phyloP scores from a whole-genome alignment of 2,329 filamentous ascomycete genomes.

The Aspergillus texensis region DNA sequence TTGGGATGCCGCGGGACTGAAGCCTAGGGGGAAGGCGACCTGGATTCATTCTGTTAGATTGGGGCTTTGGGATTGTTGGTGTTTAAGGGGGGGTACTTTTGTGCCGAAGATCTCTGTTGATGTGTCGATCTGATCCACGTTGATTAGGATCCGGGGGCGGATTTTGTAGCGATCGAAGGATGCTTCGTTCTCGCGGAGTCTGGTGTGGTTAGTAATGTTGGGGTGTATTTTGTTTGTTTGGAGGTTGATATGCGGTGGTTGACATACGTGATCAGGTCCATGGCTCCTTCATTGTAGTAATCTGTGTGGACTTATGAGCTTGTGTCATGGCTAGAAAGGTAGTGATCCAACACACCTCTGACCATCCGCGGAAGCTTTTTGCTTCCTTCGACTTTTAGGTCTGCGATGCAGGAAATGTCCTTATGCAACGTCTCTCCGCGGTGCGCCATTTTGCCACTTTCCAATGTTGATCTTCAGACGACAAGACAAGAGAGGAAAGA shows the following conservation, averaged over 20 bases:
- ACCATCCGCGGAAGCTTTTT: slow-evolving; percentile 45
- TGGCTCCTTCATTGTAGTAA: slow-evolving; percentile 62
- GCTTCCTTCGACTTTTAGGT: slow-evolving; percentile 45
- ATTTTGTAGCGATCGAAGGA: slow-evolving; percentile 57
- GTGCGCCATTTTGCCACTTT: slow-evolving; percentile 31
- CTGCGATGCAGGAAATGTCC: slow-evolving; percentile 37
- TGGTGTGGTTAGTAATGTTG: slow-evolving; percentile 12
- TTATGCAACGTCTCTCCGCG: slow-evolving; percentile 33
- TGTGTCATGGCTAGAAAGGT: neutral
- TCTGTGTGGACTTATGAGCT: slow-evolving; percentile 36
- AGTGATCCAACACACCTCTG: slow-evolving; percentile 29
- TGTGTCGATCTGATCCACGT: slow-evolving; percentile 49
- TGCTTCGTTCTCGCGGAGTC: slow-evolving; percentile 55
- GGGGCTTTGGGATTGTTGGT: neutral
- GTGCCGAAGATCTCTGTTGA: slow-evolving; percentile 50
- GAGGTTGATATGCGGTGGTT: neutral
- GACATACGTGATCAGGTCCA: slow-evolving; percentile 54
- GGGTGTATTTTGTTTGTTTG: neutral
- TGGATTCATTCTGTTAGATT: neutral
- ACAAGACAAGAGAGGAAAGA: too few relatives aligned
- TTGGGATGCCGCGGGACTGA: slow-evolving; percentile 58
- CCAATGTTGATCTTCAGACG: neutral
- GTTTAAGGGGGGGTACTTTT: slow-evolving; percentile 23
- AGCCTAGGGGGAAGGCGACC: slow-evolving; percentile 55
- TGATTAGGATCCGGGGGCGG: slow-evolving; percentile 48